A percentile compares a stretch with the other conserved stretches of the same genome.
These are phyloP conservation scores for Meyerozyma guilliermondii DNA, from an alignment of 1,139 yeast genomes.

Conservation along the genomic window DNA sequence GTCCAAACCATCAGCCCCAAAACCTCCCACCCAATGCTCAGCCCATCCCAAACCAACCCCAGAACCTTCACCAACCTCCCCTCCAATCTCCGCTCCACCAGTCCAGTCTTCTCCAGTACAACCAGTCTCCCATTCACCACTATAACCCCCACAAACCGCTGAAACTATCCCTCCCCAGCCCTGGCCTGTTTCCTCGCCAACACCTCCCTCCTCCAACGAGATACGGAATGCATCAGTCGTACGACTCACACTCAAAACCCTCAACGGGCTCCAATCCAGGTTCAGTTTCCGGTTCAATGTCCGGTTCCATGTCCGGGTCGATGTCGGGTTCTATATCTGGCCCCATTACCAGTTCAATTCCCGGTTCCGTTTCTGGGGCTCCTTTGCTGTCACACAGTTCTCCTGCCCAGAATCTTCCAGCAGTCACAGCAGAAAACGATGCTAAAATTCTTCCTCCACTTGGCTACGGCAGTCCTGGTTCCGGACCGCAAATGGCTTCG, in stretches of 20 bases:
- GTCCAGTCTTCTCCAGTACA: neutral
- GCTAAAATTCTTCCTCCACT: neutral
- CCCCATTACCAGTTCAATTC: no score
- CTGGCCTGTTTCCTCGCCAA: conserved; percentile 1
- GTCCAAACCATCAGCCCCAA: neutral
- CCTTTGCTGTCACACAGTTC: neutral
- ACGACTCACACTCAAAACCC: no score
- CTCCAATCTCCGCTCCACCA: neutral
- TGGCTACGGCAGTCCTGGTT: neutral
- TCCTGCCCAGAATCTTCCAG: neutral
- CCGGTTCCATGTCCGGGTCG: neutral
- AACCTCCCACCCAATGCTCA: neutral
- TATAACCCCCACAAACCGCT: neutral
- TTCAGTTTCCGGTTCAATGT: neutral
- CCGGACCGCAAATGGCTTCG: neutral
- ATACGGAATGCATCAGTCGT: neutral
- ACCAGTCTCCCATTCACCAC: neutral
- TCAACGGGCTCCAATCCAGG: neutral
- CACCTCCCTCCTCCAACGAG: neutral
- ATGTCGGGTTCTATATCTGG: neutral
- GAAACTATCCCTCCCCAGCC: neutral
- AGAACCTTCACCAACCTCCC: neutral
- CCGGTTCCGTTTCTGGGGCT: no score
- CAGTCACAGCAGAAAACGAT: neutral
- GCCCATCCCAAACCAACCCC: neutral